phyloP scores from a whole-genome alignment of 2,329 filamentous ascomycete species.

The Pezicula carpinea region DNA sequence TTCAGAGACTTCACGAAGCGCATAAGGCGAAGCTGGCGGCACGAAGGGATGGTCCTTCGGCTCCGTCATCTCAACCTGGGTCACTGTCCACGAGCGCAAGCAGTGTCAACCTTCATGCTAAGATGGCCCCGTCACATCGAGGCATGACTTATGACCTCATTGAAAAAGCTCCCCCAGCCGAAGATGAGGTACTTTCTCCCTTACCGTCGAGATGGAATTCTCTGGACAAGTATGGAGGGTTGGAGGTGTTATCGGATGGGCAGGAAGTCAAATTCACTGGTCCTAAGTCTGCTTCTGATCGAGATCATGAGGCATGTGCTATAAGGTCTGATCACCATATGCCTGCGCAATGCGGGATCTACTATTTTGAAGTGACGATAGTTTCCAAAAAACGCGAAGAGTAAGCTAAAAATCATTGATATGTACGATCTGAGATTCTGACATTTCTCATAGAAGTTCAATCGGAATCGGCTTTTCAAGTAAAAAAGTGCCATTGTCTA shows the following conservation, averaged over 20 bases:
- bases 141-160: constrained; percentile 82
- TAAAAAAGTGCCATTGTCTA: constrained; percentile 46
- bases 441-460: constrained; percentile 40
- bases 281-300: constrained; percentile 40
- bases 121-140: constrained; percentile 61
- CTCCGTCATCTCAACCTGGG: constrained; percentile 38
- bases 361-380: constrained; percentile 80
- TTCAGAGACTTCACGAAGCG: constrained; percentile 68
- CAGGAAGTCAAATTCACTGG: constrained; percentile 62
- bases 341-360: constrained; percentile 85
- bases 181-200: constrained; percentile 60
- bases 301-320: constrained; percentile 71
- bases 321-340: constrained; percentile 82
- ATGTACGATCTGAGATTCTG: constrained; percentile 2
- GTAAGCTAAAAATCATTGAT: constrained; percentile 35
- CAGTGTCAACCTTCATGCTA: constrained; percentile 46
- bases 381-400: constrained; percentile 63
- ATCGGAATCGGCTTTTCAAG: constrained; percentile 60
- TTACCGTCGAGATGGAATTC: constrained; percentile 82
- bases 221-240: constrained; percentile 64
- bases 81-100: constrained; percentile 52
- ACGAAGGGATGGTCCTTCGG: constrained; percentile 36
- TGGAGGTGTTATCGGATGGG: constrained; percentile 73
- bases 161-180: constrained; percentile 61
- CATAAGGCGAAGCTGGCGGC: constrained; percentile 55